phyloP scores from a whole-genome alignment of 345 rosid species.

The Linum trigynum region DNA sequence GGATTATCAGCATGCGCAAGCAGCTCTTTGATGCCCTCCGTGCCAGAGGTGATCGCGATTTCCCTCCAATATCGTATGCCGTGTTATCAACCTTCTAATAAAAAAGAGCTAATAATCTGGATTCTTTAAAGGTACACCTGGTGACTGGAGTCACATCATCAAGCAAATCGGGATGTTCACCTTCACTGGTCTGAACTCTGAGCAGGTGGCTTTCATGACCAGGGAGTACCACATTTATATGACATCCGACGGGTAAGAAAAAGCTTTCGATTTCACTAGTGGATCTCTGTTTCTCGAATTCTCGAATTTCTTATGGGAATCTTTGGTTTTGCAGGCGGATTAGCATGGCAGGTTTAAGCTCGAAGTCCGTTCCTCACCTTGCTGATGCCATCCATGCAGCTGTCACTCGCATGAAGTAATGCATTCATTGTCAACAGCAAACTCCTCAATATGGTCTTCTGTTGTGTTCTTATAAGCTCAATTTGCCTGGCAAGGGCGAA shows the following conservation, averaged over 20 bases:
- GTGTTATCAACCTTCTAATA: no score
- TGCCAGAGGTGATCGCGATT: constrained; percentile 28
- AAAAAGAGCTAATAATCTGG: no score
- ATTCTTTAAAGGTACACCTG: constrained; percentile 37
- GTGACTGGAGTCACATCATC: constrained; percentile 50
- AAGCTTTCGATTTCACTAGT: neutral
- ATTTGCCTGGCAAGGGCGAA: no score
- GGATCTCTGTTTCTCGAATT: neutral
- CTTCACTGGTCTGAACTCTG: constrained; percentile 35
- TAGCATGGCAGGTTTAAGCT: constrained; percentile 45
- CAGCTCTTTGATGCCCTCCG: constrained; percentile 31
- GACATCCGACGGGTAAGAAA: constrained; percentile 44
- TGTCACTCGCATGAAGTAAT: constrained; percentile 16
- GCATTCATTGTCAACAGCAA: neutral
- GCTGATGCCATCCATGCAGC: constrained; percentile 44
- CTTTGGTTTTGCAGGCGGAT: constrained; percentile 34
- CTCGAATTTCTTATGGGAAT: neutral
- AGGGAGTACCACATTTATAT: constrained; percentile 47
- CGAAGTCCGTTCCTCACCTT: constrained; percentile 31
- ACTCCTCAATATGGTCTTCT: no score
- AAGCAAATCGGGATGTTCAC: constrained; percentile 46
- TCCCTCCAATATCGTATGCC: no score
- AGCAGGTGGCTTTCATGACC: constrained; percentile 39
- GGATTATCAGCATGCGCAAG: constrained; percentile 33
- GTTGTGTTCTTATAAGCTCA: no score